Conservation (phyloP, 768 basidiomycete species). For the Hemileccinum impolitum region DNA sequence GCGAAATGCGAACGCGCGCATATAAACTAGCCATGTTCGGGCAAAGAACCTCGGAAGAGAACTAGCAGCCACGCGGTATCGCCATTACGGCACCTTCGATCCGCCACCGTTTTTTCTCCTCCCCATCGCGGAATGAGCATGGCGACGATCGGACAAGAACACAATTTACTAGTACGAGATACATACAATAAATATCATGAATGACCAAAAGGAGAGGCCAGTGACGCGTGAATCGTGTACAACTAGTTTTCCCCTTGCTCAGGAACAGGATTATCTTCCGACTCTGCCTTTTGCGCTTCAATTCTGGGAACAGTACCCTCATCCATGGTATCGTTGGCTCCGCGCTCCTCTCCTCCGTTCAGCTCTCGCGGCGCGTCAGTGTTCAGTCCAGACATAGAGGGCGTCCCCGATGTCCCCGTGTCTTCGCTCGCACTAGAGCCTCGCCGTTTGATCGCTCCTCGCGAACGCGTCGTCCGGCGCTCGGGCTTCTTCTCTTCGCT, state of each 20-base stretch:
- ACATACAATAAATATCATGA: too few species aligned
- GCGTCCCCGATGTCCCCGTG: slow-evolving; percentile 34
- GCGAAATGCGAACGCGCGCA: too few species aligned
- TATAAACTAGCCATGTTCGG: too few species aligned
- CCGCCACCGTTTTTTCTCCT: too few species aligned
- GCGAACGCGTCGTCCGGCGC: slow-evolving; percentile 48
- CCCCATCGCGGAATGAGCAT: too few species aligned
- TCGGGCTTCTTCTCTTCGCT: slow-evolving; percentile 30
- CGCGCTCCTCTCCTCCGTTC: slow-evolving; percentile 11
- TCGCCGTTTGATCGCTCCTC: slow-evolving; percentile 38
- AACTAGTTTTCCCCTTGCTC: slow-evolving; percentile 4
- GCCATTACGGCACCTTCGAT: too few species aligned
- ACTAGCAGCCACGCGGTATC: too few species aligned
- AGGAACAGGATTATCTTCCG: background rate
- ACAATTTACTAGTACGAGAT: too few species aligned
- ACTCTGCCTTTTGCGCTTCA: slow-evolving; percentile 6
- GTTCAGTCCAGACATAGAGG: slow-evolving; percentile 30
- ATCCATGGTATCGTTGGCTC: slow-evolving; percentile 1
- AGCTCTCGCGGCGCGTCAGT: slow-evolving; percentile 8
- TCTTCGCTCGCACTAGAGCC: slow-evolving; percentile 55
- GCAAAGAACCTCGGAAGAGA: too few species aligned
- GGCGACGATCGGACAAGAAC: too few species aligned
- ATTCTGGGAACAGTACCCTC: slow-evolving; percentile 1
- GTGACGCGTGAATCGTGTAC: background rate
- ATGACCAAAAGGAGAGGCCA: too few species aligned